Evolutionary conservation across 1,284 basidiomycete genomes (phyloP).

Genomic region (Mrakiaceae sp.): DNA sequence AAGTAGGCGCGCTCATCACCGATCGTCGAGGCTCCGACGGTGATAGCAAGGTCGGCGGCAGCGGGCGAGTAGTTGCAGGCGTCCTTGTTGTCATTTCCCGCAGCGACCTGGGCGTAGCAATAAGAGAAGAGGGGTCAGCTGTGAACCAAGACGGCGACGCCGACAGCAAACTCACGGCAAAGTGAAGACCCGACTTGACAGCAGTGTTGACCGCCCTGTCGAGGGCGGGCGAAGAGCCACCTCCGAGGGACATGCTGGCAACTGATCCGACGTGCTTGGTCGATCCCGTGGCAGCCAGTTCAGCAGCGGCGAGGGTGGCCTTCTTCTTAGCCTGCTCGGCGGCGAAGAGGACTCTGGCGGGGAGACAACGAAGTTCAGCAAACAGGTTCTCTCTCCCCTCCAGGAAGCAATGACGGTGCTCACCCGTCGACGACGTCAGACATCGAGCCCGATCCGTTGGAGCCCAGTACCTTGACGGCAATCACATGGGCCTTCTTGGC

Average conservation of each 20-base stretch:
- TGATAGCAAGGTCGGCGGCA: constrained; percentile 59
- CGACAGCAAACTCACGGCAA: constrained; percentile 49
- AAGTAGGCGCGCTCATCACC: constrained; percentile 79
- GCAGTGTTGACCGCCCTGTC: constrained; percentile 79
- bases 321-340: constrained; percentile 48
- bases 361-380: constrained; percentile 12
- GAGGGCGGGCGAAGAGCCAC: constrained; percentile 80
- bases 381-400: too few relatives aligned
- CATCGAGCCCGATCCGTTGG: constrained; percentile 90
- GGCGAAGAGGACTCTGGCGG: constrained; percentile 49
- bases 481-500: constrained; percentile 83
- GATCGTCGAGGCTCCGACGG: constrained; percentile 73
- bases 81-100: constrained; percentile 45
- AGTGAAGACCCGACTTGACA: constrained; percentile 75
- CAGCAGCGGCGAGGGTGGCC: constrained; percentile 48
- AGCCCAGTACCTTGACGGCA: constrained; percentile 94
- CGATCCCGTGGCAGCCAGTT: constrained; percentile 52
- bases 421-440: constrained; percentile 76
- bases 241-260: constrained; percentile 96
- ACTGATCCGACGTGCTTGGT: constrained; percentile 86
- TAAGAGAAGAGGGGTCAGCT: constrained; percentile 22
- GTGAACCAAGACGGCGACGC: constrained; percentile 3
- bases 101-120: constrained; percentile 22
- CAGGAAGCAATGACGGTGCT: neutral
- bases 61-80: constrained; percentile 73